Conservation (phyloP, 73 alveolate genomes). For the Paramecium primaurelia region DNA sequence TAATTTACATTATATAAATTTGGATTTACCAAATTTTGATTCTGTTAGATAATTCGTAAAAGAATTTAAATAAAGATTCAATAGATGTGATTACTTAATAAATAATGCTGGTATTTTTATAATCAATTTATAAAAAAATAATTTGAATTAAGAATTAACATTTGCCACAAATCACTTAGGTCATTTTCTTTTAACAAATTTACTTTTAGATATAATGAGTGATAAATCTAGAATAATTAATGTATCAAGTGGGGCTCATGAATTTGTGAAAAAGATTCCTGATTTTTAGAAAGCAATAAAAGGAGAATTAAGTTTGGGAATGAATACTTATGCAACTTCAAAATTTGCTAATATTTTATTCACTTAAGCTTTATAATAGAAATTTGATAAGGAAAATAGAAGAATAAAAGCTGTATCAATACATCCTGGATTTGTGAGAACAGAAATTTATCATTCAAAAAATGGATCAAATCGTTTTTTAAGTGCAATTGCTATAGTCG, state of each 20-base stretch:
- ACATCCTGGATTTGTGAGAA: constrained; percentile 59
- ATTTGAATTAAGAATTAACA: neutral
- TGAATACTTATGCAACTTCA: neutral
- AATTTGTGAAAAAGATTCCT: neutral
- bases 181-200: constrained; percentile 44
- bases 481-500: neutral
- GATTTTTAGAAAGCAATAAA: neutral
- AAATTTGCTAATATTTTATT: constrained; percentile 40
- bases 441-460: neutral
- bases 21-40: constrained; percentile 33
- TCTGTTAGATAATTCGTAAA: neutral
- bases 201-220: neutral
- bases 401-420: constrained; percentile 27
- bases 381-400: constrained; percentile 9
- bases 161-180: constrained; percentile 58
- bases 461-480: neutral
- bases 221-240: constrained; percentile 49
- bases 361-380: constrained; percentile 17
- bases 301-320: neutral
- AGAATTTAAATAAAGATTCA: neutral
- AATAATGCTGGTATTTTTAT: constrained; percentile 55
- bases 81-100: neutral
- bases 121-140: neutral
- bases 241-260: constrained; percentile 52
- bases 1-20: neutral